phyloP scores from a whole-genome alignment of 768 basidiomycete genomes.

The Leccinum disarticulatum region DNA sequence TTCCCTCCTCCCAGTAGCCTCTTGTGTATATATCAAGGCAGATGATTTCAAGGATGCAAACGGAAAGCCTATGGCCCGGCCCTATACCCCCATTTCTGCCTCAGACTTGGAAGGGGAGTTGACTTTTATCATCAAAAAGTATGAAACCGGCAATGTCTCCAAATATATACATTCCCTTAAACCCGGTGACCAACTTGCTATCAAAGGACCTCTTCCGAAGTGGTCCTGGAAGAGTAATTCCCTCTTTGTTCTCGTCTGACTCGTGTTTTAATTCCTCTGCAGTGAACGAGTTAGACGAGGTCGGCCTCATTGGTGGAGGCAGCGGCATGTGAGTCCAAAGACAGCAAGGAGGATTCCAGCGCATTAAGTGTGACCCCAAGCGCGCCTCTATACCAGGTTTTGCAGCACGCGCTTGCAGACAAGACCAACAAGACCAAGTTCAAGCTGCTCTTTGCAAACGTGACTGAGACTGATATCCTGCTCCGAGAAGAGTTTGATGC shows the following conservation, averaged over 20 bases:
- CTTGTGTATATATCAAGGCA: slow-evolving; percentile 75
- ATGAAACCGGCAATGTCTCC: slow-evolving; percentile 80
- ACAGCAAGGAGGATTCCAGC: not conserved
- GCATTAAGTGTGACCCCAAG: slow-evolving; percentile 36
- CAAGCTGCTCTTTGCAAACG: slow-evolving; percentile 89
- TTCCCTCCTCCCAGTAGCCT: slow-evolving; percentile 76
- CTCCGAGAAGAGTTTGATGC: slow-evolving; percentile 75
- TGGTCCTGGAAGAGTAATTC: slow-evolving; percentile 75
- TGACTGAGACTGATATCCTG: slow-evolving; percentile 88
- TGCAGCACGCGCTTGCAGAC: slow-evolving; percentile 71
- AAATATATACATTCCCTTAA: slow-evolving; percentile 80
- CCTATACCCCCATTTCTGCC: slow-evolving; percentile 90
- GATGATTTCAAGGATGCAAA: slow-evolving; percentile 70
- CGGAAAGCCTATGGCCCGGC: slow-evolving; percentile 85
- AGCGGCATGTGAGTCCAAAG: slow-evolving; percentile 72
- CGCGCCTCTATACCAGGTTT: slow-evolving; percentile 81
- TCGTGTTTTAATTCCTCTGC: slow-evolving; percentile 4
- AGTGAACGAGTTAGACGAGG: slow-evolving; percentile 84
- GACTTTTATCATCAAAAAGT: slow-evolving; percentile 81
- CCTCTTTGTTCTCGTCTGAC: not conserved
- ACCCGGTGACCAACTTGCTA: slow-evolving; percentile 75
- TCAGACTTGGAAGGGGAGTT: slow-evolving; percentile 75
- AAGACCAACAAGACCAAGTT: slow-evolving; percentile 89
- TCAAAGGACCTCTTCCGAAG: slow-evolving; percentile 93
- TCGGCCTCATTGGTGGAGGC: slow-evolving; percentile 91